phyloP scores from a whole-genome alignment of 1,284 basidiomycete species.

The Pseudozyma pruni region DNA sequence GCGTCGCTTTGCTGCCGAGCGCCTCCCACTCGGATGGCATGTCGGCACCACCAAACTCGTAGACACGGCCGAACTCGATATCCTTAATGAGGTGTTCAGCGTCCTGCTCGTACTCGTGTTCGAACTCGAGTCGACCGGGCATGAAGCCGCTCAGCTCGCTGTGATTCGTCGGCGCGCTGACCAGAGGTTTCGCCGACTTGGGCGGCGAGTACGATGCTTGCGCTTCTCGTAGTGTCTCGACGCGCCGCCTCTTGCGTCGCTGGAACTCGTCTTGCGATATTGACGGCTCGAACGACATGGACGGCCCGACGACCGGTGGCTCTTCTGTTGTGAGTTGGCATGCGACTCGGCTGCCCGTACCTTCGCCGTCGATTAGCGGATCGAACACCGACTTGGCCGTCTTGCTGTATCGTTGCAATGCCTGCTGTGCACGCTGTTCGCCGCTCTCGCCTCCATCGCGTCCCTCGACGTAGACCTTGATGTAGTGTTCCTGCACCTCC shows the following conservation, averaged over 20 bases:
- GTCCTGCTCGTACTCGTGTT: slow-evolving; percentile 90
- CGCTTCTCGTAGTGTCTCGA: slow-evolving; percentile 57
- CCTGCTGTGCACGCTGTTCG: slow-evolving; percentile 50
- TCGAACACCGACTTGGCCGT: slow-evolving; percentile 23
- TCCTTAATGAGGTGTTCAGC: slow-evolving; percentile 96
- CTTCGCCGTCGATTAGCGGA: slow-evolving; percentile 39
- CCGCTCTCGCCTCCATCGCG: slow-evolving; percentile 56
- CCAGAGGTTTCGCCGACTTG: slow-evolving; percentile 75
- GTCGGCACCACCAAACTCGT: slow-evolving; percentile 82
- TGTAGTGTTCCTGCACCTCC: slow-evolving; percentile 92
- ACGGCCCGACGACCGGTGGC: slow-evolving; percentile 61
- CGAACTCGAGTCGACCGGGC: slow-evolving; percentile 95
- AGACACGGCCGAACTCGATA: slow-evolving; percentile 90
- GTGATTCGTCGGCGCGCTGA: slow-evolving; percentile 92
- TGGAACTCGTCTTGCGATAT: slow-evolving; percentile 63
- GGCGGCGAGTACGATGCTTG: slow-evolving; percentile 60
- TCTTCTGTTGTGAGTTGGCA: slow-evolving; percentile 39
- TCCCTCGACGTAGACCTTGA: slow-evolving; percentile 78
- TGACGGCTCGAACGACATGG: slow-evolving; percentile 49
- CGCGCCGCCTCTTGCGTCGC: slow-evolving; percentile 59
- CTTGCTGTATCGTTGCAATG: slow-evolving; percentile 23
- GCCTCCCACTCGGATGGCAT: slow-evolving; percentile 63
- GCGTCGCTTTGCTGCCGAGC: slow-evolving; percentile 56
- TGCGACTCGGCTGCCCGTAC: slow-evolving; percentile 43
- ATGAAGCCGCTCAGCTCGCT: slow-evolving; percentile 88